Evolutionary conservation across 352 stramenopile genomes (phyloP).

Genomic region (Phytophthora gonapodyides): DNA sequence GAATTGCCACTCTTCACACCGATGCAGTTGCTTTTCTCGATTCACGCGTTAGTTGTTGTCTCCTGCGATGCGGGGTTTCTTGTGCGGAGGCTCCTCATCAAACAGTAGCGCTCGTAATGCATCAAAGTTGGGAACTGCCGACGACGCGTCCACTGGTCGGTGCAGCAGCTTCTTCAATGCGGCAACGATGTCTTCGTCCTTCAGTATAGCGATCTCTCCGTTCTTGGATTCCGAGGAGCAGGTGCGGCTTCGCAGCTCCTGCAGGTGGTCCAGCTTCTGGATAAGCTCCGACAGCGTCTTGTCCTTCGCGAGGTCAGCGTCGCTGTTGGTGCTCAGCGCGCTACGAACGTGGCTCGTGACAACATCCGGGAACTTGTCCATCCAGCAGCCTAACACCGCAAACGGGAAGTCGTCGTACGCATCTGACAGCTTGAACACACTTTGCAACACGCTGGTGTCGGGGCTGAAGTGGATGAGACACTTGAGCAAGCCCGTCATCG

Average conservation of each 20-base stretch:
- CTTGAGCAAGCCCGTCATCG: slow-evolving; percentile 76
- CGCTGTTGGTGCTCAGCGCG: slow-evolving; percentile 40
- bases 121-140: slow-evolving; percentile 27
- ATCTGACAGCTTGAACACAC: slow-evolving; percentile 71
- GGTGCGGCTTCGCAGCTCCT: slow-evolving; percentile 40
- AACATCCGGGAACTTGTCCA: slow-evolving; percentile 62
- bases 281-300: slow-evolving; percentile 50
- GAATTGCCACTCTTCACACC: too few relatives aligned
- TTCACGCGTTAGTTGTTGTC: slow-evolving; percentile 22
- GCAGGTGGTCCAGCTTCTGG: slow-evolving; percentile 65
- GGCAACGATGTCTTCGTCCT: slow-evolving; percentile 46
- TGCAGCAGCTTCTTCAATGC: slow-evolving; percentile 50
- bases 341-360: slow-evolving; percentile 64
- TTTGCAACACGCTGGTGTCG: slow-evolving; percentile 70
- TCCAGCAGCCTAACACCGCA: slow-evolving; percentile 71
- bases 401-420: slow-evolving; percentile 70
- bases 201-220: slow-evolving; percentile 40
- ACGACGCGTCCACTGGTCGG: slow-evolving; percentile 11
- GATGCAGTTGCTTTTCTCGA: too few relatives aligned
- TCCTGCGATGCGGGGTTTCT: slow-evolving; percentile 55
- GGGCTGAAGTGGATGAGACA: slow-evolving; percentile 74
- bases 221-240: slow-evolving; percentile 6
- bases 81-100: slow-evolving; percentile 50
- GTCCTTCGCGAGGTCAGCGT: slow-evolving; percentile 45
- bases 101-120: slow-evolving; percentile 32